These are phyloP conservation scores for Penicillium atrosanguineum DNA, from an alignment of 495 filamentous ascomycete genomes.

Conservation along the genomic window DNA sequence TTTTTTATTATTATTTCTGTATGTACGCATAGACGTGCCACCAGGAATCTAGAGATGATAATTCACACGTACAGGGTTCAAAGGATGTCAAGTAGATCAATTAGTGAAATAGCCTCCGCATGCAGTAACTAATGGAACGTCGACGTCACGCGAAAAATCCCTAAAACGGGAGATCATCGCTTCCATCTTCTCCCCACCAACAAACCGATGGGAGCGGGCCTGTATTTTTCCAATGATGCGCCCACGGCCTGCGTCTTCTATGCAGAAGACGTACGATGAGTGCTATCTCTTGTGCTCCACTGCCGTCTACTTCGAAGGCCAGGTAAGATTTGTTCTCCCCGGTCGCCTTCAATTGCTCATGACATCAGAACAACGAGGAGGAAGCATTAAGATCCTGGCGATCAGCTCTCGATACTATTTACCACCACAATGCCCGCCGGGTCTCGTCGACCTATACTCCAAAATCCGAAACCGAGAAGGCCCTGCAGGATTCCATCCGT, in stretches of 20 bases:
- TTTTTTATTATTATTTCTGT: slow-evolving; percentile 25
- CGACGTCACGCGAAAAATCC: slow-evolving; percentile 47
- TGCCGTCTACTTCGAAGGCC: slow-evolving; percentile 90
- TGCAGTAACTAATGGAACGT: slow-evolving; percentile 30
- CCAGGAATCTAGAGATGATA: slow-evolving; percentile 29
- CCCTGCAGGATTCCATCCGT: slow-evolving; percentile 74
- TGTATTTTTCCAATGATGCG: slow-evolving; percentile 63
- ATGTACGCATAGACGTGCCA: slow-evolving; percentile 34
- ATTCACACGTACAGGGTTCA: not conserved
- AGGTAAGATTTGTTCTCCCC: slow-evolving; percentile 50
- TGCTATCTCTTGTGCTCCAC: slow-evolving; percentile 92
- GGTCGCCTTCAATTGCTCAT: slow-evolving; percentile 13
- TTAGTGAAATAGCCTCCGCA: slow-evolving; percentile 12
- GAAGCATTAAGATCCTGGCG: slow-evolving; percentile 94
- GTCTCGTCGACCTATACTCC: slow-evolving; percentile 67
- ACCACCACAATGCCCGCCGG: slow-evolving; percentile 78
- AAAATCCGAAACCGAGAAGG: slow-evolving; percentile 79
- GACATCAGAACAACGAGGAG: slow-evolving; percentile 75
- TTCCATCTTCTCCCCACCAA: slow-evolving; percentile 18
- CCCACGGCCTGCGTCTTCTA: slow-evolving; percentile 69
- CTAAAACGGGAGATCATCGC: slow-evolving; percentile 24
- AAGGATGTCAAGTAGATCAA: not conserved
- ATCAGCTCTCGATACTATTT: slow-evolving; percentile 85
- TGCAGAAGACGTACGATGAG: slow-evolving; percentile 98
- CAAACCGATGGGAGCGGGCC: slow-evolving; percentile 27